Base-by-base conservation (phyloP, 208 protist species). In the Trypanosoma melophagium region DNA sequence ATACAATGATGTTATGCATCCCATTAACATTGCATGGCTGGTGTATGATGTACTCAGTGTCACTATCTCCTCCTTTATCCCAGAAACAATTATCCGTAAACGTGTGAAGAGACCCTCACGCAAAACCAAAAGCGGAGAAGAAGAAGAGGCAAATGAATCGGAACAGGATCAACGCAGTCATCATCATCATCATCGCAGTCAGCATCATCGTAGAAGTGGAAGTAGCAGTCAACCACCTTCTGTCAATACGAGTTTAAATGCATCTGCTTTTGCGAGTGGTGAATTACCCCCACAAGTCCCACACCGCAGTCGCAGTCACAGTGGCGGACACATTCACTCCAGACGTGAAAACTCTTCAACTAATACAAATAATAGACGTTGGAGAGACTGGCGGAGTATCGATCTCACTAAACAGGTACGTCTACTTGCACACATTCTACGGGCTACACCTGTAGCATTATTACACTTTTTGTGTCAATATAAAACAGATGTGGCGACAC, bases 391-490 rank as follows among this genome's bases (percentile, higher is more conserved):
- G 63, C 59, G 57, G 12, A 31, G 42, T 25, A 58, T 70, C 13
- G 76, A 89, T 41, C 74, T 83, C 35, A 89, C 81, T 5, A 70
- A 56, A 51, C 38, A 62, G 38, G 79, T 71, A 8, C 47, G 78
- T 51, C 63, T 88, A 14, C 42, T 89, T 19, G 64, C 79, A 22
- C 86, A 92, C 71, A 69, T 94, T 51, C 62, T 94, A 17, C 83
- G 83, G 22, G 85, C 89, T 7, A 65, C 81, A 0, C 89, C 89
- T 2, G 86, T 87, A 4, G 57, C 75, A 13, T 12, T 77, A 2
- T 67, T 94, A 31, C 89, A 92, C 60, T 86, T 76, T 64, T 76
- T 77, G 59, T 89, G 83, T 71, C 73, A 79, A 49, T 56, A 92
- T 10, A 80, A 84, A 69, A 78, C 78, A 25, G 81, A 94, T 71